phyloP scores from a whole-genome alignment of 371 early-diverging fungal genomes.

The Lichtheimia ramosa region DNA sequence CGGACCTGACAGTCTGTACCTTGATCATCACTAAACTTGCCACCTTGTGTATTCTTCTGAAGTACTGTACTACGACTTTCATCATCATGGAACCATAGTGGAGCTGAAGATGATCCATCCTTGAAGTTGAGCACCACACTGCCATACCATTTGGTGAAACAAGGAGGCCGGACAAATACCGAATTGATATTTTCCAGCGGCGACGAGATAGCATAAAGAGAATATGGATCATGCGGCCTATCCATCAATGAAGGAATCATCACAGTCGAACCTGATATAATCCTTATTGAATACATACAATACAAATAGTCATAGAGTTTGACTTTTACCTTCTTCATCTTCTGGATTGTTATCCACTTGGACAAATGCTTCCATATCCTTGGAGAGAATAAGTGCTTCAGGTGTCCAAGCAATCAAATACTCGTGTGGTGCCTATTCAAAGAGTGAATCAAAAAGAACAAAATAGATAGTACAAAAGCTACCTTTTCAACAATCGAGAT shows the following conservation, averaged over 20 bases:
- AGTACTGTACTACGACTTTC: constrained; percentile 50
- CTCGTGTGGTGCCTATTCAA: constrained; percentile 24
- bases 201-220: constrained; percentile 36
- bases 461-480: neutral
- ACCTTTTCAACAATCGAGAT: constrained; percentile 45
- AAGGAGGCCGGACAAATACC: constrained; percentile 36
- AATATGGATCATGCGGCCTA: constrained; percentile 15
- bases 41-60: constrained; percentile 45
- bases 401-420: constrained; percentile 51
- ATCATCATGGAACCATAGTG: constrained; percentile 53
- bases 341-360: constrained; percentile 36
- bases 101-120: constrained; percentile 37
- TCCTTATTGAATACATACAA: no score
- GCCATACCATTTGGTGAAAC: constrained; percentile 49
- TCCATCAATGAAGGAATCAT: constrained; percentile 18
- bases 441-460: neutral
- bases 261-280: constrained; percentile 7
- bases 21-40: constrained; percentile 21
- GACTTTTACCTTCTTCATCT: constrained; percentile 24
- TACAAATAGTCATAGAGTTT: no score
- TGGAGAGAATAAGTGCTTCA: constrained; percentile 33
- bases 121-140: constrained; percentile 41
- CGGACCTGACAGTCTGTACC: constrained; percentile 15
- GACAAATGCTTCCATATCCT: constrained; percentile 44
- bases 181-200: constrained; percentile 32